Percentiles rank a stretch among this genome's conserved stretches.
Conservation (phyloP, 2,329 filamentous ascomycete species). For the Venturia effusa region DNA sequence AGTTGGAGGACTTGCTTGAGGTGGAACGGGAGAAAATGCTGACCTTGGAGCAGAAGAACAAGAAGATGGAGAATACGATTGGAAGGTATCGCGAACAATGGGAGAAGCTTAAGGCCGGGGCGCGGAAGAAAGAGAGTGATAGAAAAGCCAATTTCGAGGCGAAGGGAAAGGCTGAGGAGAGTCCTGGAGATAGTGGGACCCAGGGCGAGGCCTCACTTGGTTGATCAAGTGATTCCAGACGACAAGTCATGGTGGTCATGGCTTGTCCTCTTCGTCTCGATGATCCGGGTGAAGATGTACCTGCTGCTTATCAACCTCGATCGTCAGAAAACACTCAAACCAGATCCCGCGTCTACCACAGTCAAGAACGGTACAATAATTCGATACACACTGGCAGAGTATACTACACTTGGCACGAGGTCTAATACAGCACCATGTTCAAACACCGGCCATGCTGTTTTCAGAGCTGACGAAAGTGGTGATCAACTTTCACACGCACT, state of each 20-base stretch:
- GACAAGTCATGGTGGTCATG: neutral
- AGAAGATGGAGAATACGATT: conserved; percentile 46
- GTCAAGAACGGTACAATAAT: too few species aligned
- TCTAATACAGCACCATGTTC: too few species aligned
- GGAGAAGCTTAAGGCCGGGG: conserved; percentile 58
- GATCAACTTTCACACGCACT: too few species aligned
- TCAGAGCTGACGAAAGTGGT: too few species aligned
- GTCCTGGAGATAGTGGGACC: neutral
- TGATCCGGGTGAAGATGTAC: neutral
- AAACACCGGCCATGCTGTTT: too few species aligned
- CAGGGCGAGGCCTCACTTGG: neutral
- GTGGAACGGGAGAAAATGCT: conserved; percentile 50
- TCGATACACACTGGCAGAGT: too few species aligned
- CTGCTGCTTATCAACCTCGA: neutral
- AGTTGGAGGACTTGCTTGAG: conserved; percentile 41
- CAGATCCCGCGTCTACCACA: too few species aligned
- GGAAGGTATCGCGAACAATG: conserved; percentile 52
- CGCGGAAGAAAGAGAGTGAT: conserved; percentile 23
- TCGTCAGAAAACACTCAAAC: neutral
- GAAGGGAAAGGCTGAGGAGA: neutral
- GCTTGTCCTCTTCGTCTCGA: neutral
- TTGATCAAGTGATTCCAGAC: neutral
- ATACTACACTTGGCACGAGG: too few species aligned
- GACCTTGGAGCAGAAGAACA: conserved; percentile 48
- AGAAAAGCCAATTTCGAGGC: neutral